These are phyloP conservation scores for Kondoa subrosea DNA, from an alignment of 768 basidiomycete genomes.

Conservation along the genomic window DNA sequence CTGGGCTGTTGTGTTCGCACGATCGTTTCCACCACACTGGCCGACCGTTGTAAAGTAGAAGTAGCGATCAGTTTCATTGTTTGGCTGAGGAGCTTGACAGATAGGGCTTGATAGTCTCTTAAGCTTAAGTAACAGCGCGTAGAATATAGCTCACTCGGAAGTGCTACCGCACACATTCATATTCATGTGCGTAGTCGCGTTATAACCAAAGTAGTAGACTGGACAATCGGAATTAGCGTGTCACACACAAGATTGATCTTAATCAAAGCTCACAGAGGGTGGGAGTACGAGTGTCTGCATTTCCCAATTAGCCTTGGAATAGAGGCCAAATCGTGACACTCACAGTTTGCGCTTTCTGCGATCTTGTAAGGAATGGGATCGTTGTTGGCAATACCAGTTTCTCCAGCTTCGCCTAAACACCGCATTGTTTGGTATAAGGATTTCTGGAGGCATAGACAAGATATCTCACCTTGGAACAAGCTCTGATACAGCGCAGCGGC, in stretches of 20 bases:
- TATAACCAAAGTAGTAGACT: not conserved
- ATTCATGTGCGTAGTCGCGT: not conserved
- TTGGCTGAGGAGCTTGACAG: not conserved
- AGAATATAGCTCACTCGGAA: not conserved
- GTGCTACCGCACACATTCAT: not conserved
- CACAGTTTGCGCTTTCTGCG: not conserved
- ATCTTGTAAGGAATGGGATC: not conserved
- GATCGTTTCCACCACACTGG: not conserved
- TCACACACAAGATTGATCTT: not conserved
- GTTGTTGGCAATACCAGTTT: not conserved
- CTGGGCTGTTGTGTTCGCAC: not conserved
- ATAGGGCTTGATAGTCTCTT: not conserved
- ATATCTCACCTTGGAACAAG: too few relatives aligned
- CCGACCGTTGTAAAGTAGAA: not conserved
- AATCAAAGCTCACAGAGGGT: not conserved
- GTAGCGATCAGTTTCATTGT: not conserved
- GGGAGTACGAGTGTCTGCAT: not conserved
- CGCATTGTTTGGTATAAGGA: slow-evolving; percentile 24
- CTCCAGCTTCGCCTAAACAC: slow-evolving; percentile 21
- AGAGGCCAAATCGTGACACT: not conserved
- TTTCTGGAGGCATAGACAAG: too few relatives aligned
- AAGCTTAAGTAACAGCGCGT: not conserved
- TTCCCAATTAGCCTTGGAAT: not conserved
- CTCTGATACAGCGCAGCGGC: too few relatives aligned
- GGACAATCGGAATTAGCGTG: not conserved